Base-by-base conservation (phyloP, 2,329 filamentous ascomycete genomes). In the Colletotrichum sojae region DNA sequence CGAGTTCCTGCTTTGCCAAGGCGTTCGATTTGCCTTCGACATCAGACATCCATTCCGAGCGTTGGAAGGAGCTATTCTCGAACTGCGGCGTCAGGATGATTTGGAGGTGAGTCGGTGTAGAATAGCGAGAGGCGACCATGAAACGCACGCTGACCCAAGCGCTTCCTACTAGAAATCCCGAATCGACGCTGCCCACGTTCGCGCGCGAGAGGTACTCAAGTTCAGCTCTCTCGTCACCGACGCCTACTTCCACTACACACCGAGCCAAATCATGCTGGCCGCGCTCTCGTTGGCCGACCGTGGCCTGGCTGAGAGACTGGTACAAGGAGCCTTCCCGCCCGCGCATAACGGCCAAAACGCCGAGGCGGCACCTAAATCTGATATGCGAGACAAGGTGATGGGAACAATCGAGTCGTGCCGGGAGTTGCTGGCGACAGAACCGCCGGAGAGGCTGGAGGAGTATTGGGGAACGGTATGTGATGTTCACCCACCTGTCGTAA, bases 231-330 rank as follows among this genome's bases (percentile, higher is more conserved):
- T 97, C 58, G 87, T 98, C 70, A 97, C 95, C 27, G 96, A 99
- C 75, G 94, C 90, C n/a, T 98, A 98, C 82, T 98, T 98, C 81
- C 92, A 97, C 80, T 98, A 93, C 82, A 95, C 95, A 0, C 96
- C 96, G 0, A 92, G 93, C 25, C 96, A 99, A 79, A 97, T 98
- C 78, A 95, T 95, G 90, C 87, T 98, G 69, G 91, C 94, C 0
- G 90, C 95, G 0, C 82, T 98, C 31, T 85, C 91, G 15, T 86
- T 97, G 59, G 93, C 91, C 0, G 95, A 98, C 77, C 81, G 84
- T 48, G 88, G 86, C 0, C 81, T 96, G 39, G 76, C 86, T 3
- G 85, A 88, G 69, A 78, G 80, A 4, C 72, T 89, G 52, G 75
- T 89, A 13, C 79, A 82, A 1, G 76, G 80, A 6, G 80, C 81